Percentiles rank a stretch among this genome's conserved stretches.
These are phyloP conservation scores for Peniophora sp. DNA, from an alignment of 1,284 basidiomycete genomes.

Conservation along the genomic window DNA sequence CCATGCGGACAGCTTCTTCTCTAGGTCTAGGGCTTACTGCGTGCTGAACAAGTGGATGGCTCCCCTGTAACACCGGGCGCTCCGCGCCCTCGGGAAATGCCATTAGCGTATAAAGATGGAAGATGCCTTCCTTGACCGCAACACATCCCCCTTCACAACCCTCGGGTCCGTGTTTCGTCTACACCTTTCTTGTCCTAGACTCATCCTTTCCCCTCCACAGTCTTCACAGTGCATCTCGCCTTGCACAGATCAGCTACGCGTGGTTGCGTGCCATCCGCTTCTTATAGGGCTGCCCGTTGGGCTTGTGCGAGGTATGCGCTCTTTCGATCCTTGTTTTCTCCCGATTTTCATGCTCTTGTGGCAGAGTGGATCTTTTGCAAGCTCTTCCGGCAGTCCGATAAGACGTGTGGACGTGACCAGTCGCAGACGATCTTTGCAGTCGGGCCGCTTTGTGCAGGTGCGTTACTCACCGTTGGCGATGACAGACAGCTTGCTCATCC, in stretches of 20 bases:
- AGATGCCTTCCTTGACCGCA: too few species aligned
- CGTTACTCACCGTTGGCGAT: not conserved
- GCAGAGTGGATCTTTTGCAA: not conserved
- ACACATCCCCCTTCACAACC: too few species aligned
- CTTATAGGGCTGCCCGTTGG: conserved; percentile 1
- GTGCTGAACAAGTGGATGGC: too few species aligned
- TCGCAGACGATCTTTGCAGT: not conserved
- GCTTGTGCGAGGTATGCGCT: not conserved
- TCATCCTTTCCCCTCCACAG: not conserved
- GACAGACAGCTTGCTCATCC: not conserved
- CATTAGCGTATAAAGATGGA: too few species aligned
- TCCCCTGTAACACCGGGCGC: too few species aligned
- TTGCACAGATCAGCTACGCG: not conserved
- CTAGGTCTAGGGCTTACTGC: too few species aligned
- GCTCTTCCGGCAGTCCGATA: not conserved
- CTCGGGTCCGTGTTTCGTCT: too few species aligned
- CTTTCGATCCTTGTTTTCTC: not conserved
- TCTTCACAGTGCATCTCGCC: not conserved
- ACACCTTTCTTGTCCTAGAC: not conserved
- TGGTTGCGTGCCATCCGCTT: not conserved
- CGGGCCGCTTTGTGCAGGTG: not conserved
- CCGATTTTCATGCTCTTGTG: not conserved
- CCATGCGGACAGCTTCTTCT: too few species aligned
- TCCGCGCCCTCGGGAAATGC: too few species aligned
- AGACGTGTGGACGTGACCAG: not conserved